These are phyloP conservation scores for Protea cynaroides DNA, from an alignment of 164 flowering plant genomes.

Conservation along the genomic window DNA sequence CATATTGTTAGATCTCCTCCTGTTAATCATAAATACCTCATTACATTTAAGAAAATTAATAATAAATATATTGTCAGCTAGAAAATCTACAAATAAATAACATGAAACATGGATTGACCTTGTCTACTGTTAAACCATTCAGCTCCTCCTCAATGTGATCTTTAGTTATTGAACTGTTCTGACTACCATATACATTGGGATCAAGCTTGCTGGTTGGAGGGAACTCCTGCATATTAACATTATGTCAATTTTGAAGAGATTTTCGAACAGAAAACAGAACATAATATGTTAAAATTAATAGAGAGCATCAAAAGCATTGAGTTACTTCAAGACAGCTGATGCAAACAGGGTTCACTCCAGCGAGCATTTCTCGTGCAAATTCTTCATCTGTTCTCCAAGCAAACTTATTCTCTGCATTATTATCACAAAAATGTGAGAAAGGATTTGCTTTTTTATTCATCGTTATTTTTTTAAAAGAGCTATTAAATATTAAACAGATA, in stretches of 20 bases:
- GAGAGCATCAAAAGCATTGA: not conserved
- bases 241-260: not conserved
- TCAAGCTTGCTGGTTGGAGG: too few relatives aligned
- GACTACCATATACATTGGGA: constrained; percentile 52
- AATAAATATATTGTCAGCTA: too few relatives aligned
- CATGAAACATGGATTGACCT: constrained; percentile 26
- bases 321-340: too few relatives aligned
- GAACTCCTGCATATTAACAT: too few relatives aligned
- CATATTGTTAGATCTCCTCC: not conserved
- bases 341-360: too few relatives aligned
- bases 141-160: constrained; percentile 50
- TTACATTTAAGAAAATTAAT: too few relatives aligned
- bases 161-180: constrained; percentile 49
- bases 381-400: too few relatives aligned
- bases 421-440: not conserved
- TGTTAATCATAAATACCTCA: too few relatives aligned
- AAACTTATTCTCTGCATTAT: too few relatives aligned
- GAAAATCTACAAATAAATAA: too few relatives aligned
- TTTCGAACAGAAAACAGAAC: not conserved
- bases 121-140: constrained; percentile 53
- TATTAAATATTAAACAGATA: not conserved
- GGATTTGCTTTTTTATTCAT: not conserved
- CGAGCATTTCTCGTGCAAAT: too few relatives aligned
- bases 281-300: not conserved
- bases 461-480: too few relatives aligned